Evolutionary conservation across 73 alveolate genomes (phyloP).

Genomic region (Paraurostyla sp.): DNA sequence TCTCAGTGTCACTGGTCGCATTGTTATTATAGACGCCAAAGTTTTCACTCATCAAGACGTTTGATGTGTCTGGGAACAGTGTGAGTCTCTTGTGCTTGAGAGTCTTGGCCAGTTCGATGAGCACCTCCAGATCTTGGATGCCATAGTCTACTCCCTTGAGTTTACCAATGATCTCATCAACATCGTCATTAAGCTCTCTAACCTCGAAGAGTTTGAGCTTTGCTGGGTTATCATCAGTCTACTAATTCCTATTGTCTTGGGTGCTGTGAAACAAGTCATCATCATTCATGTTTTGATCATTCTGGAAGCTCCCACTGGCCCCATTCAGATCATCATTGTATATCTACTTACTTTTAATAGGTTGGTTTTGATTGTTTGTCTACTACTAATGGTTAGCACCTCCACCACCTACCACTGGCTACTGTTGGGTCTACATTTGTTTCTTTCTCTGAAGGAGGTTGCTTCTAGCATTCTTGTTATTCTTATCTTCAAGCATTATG

Average conservation of each 20-base stretch:
- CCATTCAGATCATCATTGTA: constrained; percentile 2
- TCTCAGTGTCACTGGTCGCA: not conserved
- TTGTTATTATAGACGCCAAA: not conserved
- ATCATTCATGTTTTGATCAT: not conserved
- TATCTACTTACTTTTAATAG: not conserved
- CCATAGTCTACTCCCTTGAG: constrained; percentile 70
- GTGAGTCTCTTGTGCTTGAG: constrained; percentile 58
- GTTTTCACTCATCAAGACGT: constrained; percentile 1
- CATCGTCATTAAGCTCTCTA: constrained; percentile 60
- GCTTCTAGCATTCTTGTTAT: not conserved
- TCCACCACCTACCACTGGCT: not conserved
- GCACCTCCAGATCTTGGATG: constrained; percentile 61
- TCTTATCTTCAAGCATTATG: no score
- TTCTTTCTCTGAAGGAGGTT: not conserved
- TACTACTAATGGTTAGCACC: not conserved
- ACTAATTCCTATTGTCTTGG: not conserved
- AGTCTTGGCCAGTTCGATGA: constrained; percentile 65
- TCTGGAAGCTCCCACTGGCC: not conserved
- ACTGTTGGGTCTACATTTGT: not conserved
- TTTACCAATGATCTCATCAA: constrained; percentile 37
- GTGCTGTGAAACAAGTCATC: not conserved
- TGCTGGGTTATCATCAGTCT: constrained; percentile 59
- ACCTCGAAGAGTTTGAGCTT: constrained; percentile 52
- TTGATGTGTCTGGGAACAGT: constrained; percentile 68
- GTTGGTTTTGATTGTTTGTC: no score